Evolutionary conservation across 1,284 basidiomycete species (phyloP).

Genomic region (Marasmius sp.): DNA sequence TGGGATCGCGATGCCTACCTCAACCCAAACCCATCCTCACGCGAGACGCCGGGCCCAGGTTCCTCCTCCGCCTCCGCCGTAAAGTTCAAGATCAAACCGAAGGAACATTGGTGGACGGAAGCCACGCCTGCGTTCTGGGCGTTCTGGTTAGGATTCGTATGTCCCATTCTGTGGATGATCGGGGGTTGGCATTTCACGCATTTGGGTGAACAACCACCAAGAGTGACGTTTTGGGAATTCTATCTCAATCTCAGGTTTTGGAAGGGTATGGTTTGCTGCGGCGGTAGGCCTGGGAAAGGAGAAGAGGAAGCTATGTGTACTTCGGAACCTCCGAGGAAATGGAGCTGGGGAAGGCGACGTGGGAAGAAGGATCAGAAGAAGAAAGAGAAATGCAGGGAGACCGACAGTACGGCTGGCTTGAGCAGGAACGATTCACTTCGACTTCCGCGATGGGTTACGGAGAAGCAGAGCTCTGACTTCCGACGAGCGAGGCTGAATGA

Average conservation of each 20-base stretch:
- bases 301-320: not conserved
- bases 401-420: not conserved
- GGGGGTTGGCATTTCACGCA: constrained; percentile 68
- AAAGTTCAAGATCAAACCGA: constrained; percentile 22
- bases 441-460: constrained; percentile 44
- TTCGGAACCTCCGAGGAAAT: constrained; percentile 12
- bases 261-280: constrained; percentile 29
- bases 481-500: constrained; percentile 41
- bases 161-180: constrained; percentile 68
- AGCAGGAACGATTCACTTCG: constrained; percentile 18
- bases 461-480: constrained; percentile 41
- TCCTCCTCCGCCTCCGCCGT: not conserved
- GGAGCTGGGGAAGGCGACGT: constrained; percentile 10
- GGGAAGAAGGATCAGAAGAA: constrained; percentile 9
- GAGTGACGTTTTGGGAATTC: constrained; percentile 41
- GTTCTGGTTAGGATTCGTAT: constrained; percentile 70
- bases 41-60: too few species aligned
- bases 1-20: constrained; percentile 44
- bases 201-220: constrained; percentile 41
- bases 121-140: constrained; percentile 54
- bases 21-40: constrained; percentile 15
- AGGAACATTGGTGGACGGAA: constrained; percentile 16
- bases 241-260: constrained; percentile 36
- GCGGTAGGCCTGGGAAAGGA: constrained; percentile 18
- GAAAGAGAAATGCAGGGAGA: constrained; percentile 12